Percentiles rank a stretch among this genome's conserved stretches.
These are phyloP conservation scores for Globisporangium paddicum DNA, from an alignment of 352 stramenopile species.

Conservation along the genomic window DNA sequence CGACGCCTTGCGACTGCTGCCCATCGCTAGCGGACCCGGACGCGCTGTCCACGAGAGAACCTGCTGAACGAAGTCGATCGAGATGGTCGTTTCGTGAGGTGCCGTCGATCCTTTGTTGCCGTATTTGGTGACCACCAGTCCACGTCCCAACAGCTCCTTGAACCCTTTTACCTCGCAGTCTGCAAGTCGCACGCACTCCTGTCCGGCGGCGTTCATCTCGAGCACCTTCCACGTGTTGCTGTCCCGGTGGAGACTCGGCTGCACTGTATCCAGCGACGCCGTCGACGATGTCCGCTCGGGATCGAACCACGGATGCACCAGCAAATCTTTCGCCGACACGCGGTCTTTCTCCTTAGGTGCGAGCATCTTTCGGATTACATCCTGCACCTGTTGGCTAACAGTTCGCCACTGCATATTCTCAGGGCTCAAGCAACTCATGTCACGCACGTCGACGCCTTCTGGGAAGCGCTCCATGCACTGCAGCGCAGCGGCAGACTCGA, in stretches of 20 bases:
- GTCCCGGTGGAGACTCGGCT: background rate
- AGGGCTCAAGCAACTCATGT: conserved; percentile 72
- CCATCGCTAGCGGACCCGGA: conserved; percentile 12
- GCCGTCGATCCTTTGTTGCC: conserved; percentile 33
- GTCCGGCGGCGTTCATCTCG: conserved; percentile 10
- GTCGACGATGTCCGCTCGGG: background rate
- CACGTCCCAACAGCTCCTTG: conserved; percentile 51
- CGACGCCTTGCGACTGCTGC: conserved; percentile 8
- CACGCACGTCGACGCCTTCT: conserved; percentile 54
- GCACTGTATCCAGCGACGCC: background rate
- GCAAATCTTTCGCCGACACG: conserved; percentile 55
- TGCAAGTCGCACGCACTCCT: conserved; percentile 29
- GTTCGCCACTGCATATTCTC: conserved; percentile 55
- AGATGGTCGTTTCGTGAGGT: conserved; percentile 39
- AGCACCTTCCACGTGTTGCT: conserved; percentile 13
- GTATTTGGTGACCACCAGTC: conserved; percentile 63
- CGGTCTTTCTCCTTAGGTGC: conserved; percentile 38
- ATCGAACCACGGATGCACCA: conserved; percentile 64
- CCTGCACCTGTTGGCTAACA: conserved; percentile 50
- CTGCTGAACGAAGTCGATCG: conserved; percentile 51
- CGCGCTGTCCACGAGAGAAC: conserved; percentile 54
- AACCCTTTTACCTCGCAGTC: conserved; percentile 65
- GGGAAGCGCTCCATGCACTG: conserved; percentile 63
- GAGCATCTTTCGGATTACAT: conserved; percentile 62
- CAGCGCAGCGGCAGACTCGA: conserved; percentile 61